Base-by-base conservation (phyloP, 805 yeast species). In the Teunomyces pallodes region DNA sequence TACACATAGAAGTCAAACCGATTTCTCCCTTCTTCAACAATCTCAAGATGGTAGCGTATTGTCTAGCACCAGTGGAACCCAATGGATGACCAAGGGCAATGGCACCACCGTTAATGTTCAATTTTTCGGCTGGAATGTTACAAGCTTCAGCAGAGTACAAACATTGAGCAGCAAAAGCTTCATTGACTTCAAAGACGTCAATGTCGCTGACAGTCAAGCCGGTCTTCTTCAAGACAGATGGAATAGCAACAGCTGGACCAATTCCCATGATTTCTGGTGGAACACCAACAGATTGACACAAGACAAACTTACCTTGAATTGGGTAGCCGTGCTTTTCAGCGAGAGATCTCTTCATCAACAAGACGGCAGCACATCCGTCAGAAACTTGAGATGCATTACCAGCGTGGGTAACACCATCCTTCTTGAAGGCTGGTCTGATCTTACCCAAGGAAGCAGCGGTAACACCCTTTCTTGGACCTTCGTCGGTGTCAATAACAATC, bases 181-280 rank as follows among this genome's bases (percentile, higher is more conserved):
- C 98, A 70, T 91, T 91, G 62, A 92, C 83, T 75, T 92, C 98
- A 65, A 79, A 91, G 33, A 90, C 79, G 43, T 81, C 77, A 47
- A 92, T 72, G 58, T 90, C 96, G 42, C 79, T 77, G 27, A 80
- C 75, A 5, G 76, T 69, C 51, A 91, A 66, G 32, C 85, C 84
- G 46, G 74, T 58, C 61, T 81, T 81, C 65, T 78, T 74, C 56
- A 92, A 79, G 14, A 89, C 84, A 47, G 79, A 80, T 52, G 99
- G 98, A 60, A 92, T 91, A 50, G 98, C 99, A 59, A 80, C 82
- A 26, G 96, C 97, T 49, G 99, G 99, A 39, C 98, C 99, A 59
- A 92, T 83, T 50, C 98, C 99, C 99, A 92, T 92, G 52, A 91
- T 82, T 70, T 90, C 96, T 17, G 97, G 97, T 47, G 97, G 96